These are phyloP conservation scores for Hsuehochloa calcarea DNA, from an alignment of 176 grass and related monocot genomes.

Conservation along the genomic window DNA sequence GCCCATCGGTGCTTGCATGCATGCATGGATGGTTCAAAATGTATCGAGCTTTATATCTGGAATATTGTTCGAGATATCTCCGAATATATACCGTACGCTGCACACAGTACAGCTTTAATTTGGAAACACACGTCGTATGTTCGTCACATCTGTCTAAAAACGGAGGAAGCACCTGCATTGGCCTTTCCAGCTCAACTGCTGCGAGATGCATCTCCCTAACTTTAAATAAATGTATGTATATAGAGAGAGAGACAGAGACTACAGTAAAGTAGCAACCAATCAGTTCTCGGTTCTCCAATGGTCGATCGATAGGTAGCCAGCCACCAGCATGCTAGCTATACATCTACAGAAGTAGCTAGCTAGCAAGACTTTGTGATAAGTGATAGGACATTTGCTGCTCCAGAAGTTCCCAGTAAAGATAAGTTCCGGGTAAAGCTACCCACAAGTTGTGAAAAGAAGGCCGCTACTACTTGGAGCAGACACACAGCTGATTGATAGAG, in stretches of 20 bases:
- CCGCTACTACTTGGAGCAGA: neutral
- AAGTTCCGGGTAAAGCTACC: neutral
- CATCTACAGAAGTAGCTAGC: neutral
- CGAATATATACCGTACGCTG: conserved; percentile 5
- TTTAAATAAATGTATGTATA: neutral
- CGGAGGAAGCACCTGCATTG: neutral
- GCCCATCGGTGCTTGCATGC: neutral
- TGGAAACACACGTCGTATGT: neutral
- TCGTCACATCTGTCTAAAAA: conserved; percentile 3
- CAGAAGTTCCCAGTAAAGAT: neutral
- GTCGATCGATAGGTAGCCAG: neutral
- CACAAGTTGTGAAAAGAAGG: neutral
- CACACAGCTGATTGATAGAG: neutral
- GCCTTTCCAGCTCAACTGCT: neutral
- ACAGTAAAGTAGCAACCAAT: neutral
- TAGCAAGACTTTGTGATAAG: neutral
- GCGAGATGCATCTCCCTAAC: neutral
- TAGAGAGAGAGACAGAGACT: no score
- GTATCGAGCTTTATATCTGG: neutral
- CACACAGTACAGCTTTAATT: neutral
- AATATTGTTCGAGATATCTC: neutral
- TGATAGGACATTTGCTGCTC: neutral
- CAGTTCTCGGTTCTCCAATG: neutral
- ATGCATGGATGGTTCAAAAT: neutral
- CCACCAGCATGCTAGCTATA: neutral